Evolutionary conservation across 2,329 filamentous ascomycete genomes (phyloP).

Genomic region (Diaporthe amygdali): DNA sequence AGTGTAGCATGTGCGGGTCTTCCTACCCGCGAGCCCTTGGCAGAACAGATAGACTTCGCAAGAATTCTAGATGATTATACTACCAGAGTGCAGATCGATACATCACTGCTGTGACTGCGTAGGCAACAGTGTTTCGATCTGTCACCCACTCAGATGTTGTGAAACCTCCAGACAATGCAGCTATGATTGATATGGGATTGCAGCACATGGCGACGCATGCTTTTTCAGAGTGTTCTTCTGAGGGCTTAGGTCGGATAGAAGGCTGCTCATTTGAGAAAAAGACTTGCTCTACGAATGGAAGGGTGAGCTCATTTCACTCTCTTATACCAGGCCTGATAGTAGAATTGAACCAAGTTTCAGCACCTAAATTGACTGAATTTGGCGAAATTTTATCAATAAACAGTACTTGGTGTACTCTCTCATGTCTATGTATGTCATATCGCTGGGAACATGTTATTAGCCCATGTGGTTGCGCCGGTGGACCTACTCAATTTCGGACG

Average conservation of each 20-base stretch:
- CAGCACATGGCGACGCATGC: not conserved
- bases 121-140: not conserved
- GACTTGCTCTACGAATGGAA: not conserved
- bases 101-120: not conserved
- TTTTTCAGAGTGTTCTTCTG: not conserved
- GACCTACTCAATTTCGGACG: too few relatives aligned
- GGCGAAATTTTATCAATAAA: too few relatives aligned
- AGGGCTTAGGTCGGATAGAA: not conserved
- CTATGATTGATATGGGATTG: not conserved
- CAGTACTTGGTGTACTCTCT: too few relatives aligned
- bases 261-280: not conserved
- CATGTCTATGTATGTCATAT: too few relatives aligned
- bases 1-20: not conserved
- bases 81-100: not conserved
- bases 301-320: too few relatives aligned
- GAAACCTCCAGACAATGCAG: not conserved
- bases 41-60: not conserved
- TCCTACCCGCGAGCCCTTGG: not conserved
- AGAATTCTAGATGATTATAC: slow-evolving; percentile 11
- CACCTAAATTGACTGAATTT: too few relatives aligned
- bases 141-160: not conserved
- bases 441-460: too few relatives aligned
- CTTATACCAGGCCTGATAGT: not conserved
- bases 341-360: not conserved
- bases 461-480: too few relatives aligned